Base-by-base conservation (phyloP, 345 rosid species). In the Gossypium herbaceum region DNA sequence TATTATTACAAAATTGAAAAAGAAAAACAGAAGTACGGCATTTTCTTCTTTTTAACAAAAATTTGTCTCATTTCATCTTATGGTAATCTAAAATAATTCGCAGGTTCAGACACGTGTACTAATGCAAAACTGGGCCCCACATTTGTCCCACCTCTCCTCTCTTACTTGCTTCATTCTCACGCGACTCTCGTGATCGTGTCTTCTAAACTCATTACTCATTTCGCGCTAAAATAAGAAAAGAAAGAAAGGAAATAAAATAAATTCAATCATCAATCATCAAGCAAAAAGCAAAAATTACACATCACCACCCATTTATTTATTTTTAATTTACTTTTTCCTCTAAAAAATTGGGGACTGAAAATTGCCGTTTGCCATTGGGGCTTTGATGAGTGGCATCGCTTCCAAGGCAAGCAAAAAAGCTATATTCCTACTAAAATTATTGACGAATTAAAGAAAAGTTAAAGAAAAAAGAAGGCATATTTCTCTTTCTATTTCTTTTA, bases 371-470 rank as follows among this genome's bases (percentile, higher is more conserved):
- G 62, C 84, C 62, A 76, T 82, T 11, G 71, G 54, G 54, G 82
- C 56, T 79, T 82, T 73, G 75, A 78, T 66, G 75, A 41, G 82
- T 83, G 81, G 81, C 83, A 83, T 88, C 87, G 75, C 90, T 86
- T 86, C 81, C 82, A 82, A 79, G 81, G 78, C 86, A 82, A 85
- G 86, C 67, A 68, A 80, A 43, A 47, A 64, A 48, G 52, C 58
- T 27, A 29, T 7, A n/a, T 7, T 20, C 63, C 55, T 58, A 67
- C 71, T 47, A 50, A 61, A 68, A 51, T 22, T 55, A 71, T 50
- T 71, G 55, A 71, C 51, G 52, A 39, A 44, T 39, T 0, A 39
- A 76, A 60, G 2, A 50, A 60, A 20, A 34, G 41, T 34, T 12
- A 51, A 19, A 1, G 16, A 4, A 12, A 1, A 12, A 45, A 11